Conservation (phyloP, 1,139 yeast species). For the Saccharomycopsis hybrid region DNA sequence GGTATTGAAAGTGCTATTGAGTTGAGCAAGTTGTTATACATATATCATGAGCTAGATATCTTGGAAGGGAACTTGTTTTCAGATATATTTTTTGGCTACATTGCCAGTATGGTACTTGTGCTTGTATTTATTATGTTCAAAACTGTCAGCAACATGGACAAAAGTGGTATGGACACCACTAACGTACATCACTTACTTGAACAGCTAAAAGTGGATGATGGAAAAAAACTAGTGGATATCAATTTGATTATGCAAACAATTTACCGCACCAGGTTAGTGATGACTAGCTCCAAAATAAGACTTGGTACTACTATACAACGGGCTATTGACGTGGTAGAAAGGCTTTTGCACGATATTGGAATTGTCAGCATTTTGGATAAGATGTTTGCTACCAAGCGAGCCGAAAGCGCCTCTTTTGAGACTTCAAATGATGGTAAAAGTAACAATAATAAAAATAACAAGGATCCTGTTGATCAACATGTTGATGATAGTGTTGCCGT, state of each 20-base stretch:
- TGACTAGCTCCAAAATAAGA: constrained; percentile 28
- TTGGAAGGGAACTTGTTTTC: constrained; percentile 36
- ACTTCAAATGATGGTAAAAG: neutral
- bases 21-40: constrained; percentile 32
- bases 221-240: constrained; percentile 28
- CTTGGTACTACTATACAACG: constrained; percentile 36
- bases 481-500: too few relatives aligned
- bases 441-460: too few relatives aligned
- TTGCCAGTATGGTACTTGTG: constrained; percentile 32
- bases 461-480: too few relatives aligned
- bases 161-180: constrained; percentile 14
- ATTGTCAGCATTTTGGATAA: constrained; percentile 31
- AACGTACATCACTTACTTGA: constrained; percentile 16
- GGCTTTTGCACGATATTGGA: constrained; percentile 34
- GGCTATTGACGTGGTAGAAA: constrained; percentile 34
- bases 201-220: constrained; percentile 27
- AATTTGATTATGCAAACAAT: constrained; percentile 30
- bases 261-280: constrained; percentile 31
- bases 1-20: constrained; percentile 34
- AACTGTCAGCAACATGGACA: constrained; percentile 23
- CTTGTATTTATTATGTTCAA: constrained; percentile 34
- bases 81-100: constrained; percentile 37
- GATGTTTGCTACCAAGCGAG: constrained; percentile 16
- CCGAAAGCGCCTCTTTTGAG: neutral
- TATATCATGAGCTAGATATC: constrained; percentile 29